Percentiles rank a stretch among this genome's conserved stretches.
Evolutionary conservation across 108 stramenopile genomes (phyloP).

Genomic region (Fistulifera pelliculosa): DNA sequence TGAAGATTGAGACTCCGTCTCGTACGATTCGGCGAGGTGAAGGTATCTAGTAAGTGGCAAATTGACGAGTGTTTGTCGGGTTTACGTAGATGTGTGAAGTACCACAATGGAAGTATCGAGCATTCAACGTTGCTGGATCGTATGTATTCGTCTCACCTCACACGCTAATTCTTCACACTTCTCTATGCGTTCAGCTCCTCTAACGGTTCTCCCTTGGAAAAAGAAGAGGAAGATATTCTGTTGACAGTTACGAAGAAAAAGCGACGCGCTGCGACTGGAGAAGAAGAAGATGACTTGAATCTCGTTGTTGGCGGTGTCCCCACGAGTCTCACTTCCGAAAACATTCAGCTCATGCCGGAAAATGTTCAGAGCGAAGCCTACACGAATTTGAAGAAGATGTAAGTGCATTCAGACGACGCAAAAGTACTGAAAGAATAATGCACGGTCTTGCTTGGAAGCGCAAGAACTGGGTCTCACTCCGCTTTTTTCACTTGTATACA

Average conservation of each 20-base stretch:
- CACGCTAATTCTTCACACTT: slow-evolving; percentile 3
- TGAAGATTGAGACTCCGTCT: slow-evolving; percentile 4
- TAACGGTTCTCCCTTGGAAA: slow-evolving; percentile 64
- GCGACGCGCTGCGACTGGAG: neutral
- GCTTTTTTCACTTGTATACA: too few relatives aligned
- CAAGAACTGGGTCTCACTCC: too few relatives aligned
- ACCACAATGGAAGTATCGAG: neutral
- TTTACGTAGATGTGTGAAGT: neutral
- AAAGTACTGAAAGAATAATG: too few relatives aligned
- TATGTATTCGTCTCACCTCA: neutral
- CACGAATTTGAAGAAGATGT: too few relatives aligned
- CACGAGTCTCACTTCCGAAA: too few relatives aligned
- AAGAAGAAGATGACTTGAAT: too few relatives aligned
- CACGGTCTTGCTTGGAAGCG: too few relatives aligned
- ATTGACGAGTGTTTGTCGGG: slow-evolving; percentile 4
- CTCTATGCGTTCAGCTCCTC: slow-evolving; percentile 28
- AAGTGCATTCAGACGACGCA: too few relatives aligned
- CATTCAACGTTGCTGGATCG: neutral
- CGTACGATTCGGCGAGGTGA: slow-evolving; percentile 66
- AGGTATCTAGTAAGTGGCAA: slow-evolving; percentile 34
- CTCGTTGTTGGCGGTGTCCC: too few relatives aligned
- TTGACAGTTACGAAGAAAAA: slow-evolving; percentile 61
- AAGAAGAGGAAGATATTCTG: slow-evolving; percentile 44
- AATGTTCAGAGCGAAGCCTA: too few relatives aligned
- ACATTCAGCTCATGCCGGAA: too few relatives aligned